Percentiles rank a stretch among this genome's conserved stretches.
These are phyloP conservation scores for Polyplosphaeria fusca DNA, from an alignment of 495 filamentous ascomycete species.

Conservation along the genomic window DNA sequence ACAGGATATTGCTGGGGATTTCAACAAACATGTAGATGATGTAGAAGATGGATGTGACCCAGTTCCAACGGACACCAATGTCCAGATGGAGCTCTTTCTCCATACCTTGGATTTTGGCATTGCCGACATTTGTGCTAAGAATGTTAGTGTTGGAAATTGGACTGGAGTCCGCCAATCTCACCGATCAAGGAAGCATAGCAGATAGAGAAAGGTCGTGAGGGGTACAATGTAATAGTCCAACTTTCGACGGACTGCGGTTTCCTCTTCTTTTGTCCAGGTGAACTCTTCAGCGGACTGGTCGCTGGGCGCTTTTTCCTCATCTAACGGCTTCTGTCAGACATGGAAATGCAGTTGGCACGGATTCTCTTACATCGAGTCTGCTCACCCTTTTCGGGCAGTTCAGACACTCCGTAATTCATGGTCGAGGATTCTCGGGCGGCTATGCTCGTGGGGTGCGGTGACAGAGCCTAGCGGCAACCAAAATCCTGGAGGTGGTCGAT, in stretches of 20 bases:
- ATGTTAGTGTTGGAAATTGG: not conserved
- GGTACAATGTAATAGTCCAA: slow-evolving; percentile 54
- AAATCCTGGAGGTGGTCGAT: slow-evolving; percentile 8
- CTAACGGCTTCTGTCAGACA: slow-evolving; percentile 4
- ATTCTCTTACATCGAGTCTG: slow-evolving; percentile 12
- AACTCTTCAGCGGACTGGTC: slow-evolving; percentile 24
- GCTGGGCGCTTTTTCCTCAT: slow-evolving; percentile 19
- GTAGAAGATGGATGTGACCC: slow-evolving; percentile 46
- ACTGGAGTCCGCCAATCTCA: slow-evolving; percentile 13
- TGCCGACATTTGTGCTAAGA: slow-evolving; percentile 36
- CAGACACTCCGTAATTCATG: not conserved
- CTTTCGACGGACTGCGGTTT: slow-evolving; percentile 49
- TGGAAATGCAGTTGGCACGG: not conserved
- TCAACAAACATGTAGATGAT: slow-evolving; percentile 34
- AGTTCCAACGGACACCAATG: slow-evolving; percentile 52
- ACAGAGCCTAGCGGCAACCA: not conserved
- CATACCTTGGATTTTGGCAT: slow-evolving; percentile 62
- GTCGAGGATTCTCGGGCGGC: not conserved
- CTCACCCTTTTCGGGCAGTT: slow-evolving; percentile 9
- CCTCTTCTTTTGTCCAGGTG: slow-evolving; percentile 43
- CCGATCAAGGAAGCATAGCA: slow-evolving; percentile 61
- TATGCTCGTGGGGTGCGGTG: too few species aligned
- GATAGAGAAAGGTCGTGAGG: slow-evolving; percentile 53
- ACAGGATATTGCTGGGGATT: slow-evolving; percentile 31
- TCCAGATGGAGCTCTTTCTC: slow-evolving; percentile 51